A percentile compares a stretch with the other conserved stretches of the same genome.
phyloP scores from a whole-genome alignment of 2,329 filamentous ascomycete genomes.

The Pseudogymnoascus pannorum region DNA sequence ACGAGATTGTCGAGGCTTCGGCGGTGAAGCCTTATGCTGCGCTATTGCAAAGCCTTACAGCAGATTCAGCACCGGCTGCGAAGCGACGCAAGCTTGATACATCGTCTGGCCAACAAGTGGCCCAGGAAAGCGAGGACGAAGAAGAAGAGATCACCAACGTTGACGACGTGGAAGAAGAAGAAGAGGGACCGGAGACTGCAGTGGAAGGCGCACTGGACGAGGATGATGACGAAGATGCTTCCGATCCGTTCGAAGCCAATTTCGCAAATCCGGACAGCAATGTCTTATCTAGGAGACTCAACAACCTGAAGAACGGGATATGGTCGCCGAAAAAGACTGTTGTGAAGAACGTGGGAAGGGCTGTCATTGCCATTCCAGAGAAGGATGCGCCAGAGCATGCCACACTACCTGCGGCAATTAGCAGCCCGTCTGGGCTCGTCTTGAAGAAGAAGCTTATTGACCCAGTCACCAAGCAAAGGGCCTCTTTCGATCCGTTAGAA shows the following conservation, averaged over 20 bases:
- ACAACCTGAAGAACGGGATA: constrained; percentile 41
- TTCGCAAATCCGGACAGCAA: constrained; percentile 63
- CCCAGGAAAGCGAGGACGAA: constrained; percentile 16
- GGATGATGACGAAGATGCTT: constrained; percentile 44
- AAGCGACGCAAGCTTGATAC: constrained; percentile 51
- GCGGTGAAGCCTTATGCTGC: constrained; percentile 46
- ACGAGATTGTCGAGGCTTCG: constrained; percentile 32
- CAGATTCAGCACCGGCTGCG: constrained; percentile 37
- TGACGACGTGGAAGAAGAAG: constrained; percentile 42
- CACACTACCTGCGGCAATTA: constrained; percentile 11
- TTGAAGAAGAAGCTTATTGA: constrained; percentile 65
- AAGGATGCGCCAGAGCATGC: constrained; percentile 28
- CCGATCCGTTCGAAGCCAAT: constrained; percentile 74
- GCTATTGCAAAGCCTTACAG: constrained; percentile 50
- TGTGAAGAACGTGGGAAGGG: constrained; percentile 39
- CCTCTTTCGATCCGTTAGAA: constrained; percentile 54
- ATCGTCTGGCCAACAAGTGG: constrained; percentile 16
- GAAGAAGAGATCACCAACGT: constrained; percentile 33
- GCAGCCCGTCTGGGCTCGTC: constrained; percentile 42
- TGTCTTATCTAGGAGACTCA: constrained; percentile 46
- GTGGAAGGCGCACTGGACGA: constrained; percentile 31
- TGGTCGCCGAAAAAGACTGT: constrained; percentile 43
- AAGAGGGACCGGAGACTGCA: constrained; percentile 37
- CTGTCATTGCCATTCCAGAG: constrained; percentile 41
- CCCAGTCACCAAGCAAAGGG: constrained; percentile 44